Conservation (phyloP, 2,329 filamentous ascomycete genomes). For the Magnaporthiopsis rhizophila region DNA sequence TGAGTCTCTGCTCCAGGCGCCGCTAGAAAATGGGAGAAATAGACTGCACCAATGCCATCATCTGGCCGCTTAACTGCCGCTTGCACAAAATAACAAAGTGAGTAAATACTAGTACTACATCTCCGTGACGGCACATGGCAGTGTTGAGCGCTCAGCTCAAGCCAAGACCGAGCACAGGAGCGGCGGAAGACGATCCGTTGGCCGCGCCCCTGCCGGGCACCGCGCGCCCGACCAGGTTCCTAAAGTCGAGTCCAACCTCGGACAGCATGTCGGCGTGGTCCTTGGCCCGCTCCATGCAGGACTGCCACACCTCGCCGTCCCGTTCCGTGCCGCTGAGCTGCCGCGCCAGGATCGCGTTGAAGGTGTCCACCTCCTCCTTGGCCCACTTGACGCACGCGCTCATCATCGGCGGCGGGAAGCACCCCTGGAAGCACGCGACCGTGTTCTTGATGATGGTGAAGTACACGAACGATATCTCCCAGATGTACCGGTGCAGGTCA, state of each 20-base stretch:
- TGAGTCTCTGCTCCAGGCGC: not conserved
- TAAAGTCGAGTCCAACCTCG: slow-evolving; percentile 86
- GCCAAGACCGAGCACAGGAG: slow-evolving; percentile 4
- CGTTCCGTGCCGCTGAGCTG: slow-evolving; percentile 82
- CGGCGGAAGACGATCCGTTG: slow-evolving; percentile 9
- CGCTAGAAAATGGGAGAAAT: not conserved
- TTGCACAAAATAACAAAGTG: not conserved
- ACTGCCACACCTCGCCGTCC: slow-evolving; percentile 67
- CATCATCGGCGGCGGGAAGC: slow-evolving; percentile 80
- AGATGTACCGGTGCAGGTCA: slow-evolving; percentile 86
- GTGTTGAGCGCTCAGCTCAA: not conserved
- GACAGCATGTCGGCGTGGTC: slow-evolving; percentile 72
- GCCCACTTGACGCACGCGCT: slow-evolving; percentile 97
- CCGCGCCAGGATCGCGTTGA: slow-evolving; percentile 73
- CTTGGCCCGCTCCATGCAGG: slow-evolving; percentile 75
- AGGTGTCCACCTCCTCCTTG: slow-evolving; percentile 88
- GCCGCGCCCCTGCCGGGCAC: slow-evolving; percentile 18
- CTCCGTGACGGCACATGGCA: too few species aligned
- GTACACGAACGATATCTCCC: slow-evolving; percentile 90
- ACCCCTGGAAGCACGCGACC: slow-evolving; percentile 76
- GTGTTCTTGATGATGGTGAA: slow-evolving; percentile 94
- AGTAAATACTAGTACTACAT: not conserved
- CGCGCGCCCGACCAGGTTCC: slow-evolving; percentile 64
- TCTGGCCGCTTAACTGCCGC: not conserved
- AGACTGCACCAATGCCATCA: not conserved